Base-by-base conservation (phyloP, 1,139 yeast genomes). In the Taiozyma sp. region DNA sequence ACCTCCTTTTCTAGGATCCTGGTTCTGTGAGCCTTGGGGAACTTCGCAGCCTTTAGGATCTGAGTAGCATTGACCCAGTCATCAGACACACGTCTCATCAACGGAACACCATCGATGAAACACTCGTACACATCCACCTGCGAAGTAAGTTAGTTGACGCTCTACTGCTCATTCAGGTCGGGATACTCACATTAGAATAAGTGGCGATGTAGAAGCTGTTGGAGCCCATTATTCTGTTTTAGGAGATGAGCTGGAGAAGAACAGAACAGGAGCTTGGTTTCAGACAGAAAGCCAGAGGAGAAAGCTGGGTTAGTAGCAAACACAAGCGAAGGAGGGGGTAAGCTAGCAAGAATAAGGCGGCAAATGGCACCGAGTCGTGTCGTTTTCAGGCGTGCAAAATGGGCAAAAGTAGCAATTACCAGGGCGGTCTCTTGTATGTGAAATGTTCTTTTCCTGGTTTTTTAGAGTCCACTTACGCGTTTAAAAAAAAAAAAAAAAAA, bases 11-110 rank as follows among this genome's bases (percentile, higher is more conserved):
- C 98, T 59, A 92, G 76, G 57, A 91, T 91, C 63, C 96, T 82
- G 6, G 97, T 92, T 64, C 98, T 75, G 65, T 87, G 90, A 1
- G 97, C 96, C 67, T 92, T 92, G 57, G 97, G 96, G 67, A 92
- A 90, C 64, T 90, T 87, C 48, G 97, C 96, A 49, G 95, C 95
- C 67, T 93, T 92, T 54, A 93, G 76, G 46, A 93, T 90, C 70
- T 93, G 98, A n/a, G 97, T 90, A 14, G 96, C 96, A 68, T 93
- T 92, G 57, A 92, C 81, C 85, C 93, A 89, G 44, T 93, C 84
- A 66, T 93, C 97, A 50, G 75, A 68, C 36, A 75, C 73, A 48
- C 98, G 76, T 61, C 97, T 76, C 97, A 92, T 92, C 36, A 78
- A 65, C 1, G 82, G 81, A 29, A 77, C 76, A 36, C 75, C 77